Conservation (phyloP, 495 filamentous ascomycete genomes). For the Pseudoneurospora amorphoporcata region DNA sequence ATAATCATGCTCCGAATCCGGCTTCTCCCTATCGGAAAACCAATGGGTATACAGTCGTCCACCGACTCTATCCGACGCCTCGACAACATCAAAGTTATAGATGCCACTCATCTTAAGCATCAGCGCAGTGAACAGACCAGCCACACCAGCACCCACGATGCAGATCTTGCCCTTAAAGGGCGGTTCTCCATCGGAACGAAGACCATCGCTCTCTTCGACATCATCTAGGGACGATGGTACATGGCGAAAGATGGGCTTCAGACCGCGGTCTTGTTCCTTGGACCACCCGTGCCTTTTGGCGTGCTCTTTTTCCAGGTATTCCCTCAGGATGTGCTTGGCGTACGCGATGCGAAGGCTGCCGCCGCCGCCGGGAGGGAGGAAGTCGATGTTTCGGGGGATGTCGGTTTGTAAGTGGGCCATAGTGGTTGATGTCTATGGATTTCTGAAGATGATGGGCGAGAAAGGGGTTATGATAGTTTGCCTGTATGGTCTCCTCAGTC, state of each 20-base stretch:
- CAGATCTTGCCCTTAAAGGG: constrained; percentile 10
- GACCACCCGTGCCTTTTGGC: not conserved
- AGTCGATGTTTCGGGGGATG: not conserved
- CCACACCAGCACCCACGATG: constrained; percentile 31
- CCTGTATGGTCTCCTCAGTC: not conserved
- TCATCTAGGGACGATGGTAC: not conserved
- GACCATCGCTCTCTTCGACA: not conserved
- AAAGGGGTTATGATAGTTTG: not conserved
- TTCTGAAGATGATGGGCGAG: not conserved
- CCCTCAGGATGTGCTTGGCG: not conserved
- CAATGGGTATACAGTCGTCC: constrained; percentile 24
- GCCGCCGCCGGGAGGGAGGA: not conserved
- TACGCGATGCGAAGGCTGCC: constrained; percentile 1
- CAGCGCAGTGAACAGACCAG: constrained; percentile 31
- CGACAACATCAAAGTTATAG: constrained; percentile 21
- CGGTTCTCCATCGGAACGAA: not conserved
- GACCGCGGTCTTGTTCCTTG: not conserved
- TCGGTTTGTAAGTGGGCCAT: not conserved
- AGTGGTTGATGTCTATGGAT: not conserved
- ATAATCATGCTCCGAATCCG: constrained; percentile 22
- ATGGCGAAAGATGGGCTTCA: not conserved
- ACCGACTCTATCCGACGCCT: constrained; percentile 19
- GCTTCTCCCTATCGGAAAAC: constrained; percentile 8
- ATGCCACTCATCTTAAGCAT: constrained; percentile 21
- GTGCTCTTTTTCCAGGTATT: not conserved